Percentiles rank a stretch among this genome's conserved stretches.
Evolutionary conservation across 1,139 yeast genomes (phyloP).

Genomic region (Scheffersomyces insectosa): DNA sequence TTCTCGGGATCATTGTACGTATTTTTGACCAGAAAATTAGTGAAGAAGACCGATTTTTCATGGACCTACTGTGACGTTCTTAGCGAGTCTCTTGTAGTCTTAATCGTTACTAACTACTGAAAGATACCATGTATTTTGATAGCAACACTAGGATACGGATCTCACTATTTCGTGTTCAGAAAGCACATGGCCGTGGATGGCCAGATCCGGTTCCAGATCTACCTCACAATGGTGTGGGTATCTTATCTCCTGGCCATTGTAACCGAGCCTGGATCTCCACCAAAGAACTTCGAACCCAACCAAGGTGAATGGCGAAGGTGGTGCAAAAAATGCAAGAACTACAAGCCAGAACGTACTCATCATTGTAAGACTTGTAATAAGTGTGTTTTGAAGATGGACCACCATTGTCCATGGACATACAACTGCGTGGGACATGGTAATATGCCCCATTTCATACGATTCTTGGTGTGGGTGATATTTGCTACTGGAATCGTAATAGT

Average conservation of each 20-base stretch:
- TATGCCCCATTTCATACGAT: slow-evolving; percentile 81
- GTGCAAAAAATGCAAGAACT: slow-evolving; percentile 64
- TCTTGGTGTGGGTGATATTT: slow-evolving; percentile 65
- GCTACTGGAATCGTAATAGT: slow-evolving; percentile 53
- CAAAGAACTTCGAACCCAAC: slow-evolving; percentile 35
- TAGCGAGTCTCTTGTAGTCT: neutral
- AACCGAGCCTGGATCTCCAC: slow-evolving; percentile 62
- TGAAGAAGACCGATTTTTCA: too few relatives aligned
- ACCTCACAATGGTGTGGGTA: slow-evolving; percentile 65
- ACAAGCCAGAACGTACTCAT: slow-evolving; percentile 77
- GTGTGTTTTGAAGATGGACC: slow-evolving; percentile 82
- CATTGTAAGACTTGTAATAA: slow-evolving; percentile 66
- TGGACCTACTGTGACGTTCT: slow-evolving; percentile 1
- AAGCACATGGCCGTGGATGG: slow-evolving; percentile 38
- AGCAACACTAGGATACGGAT: slow-evolving; percentile 60
- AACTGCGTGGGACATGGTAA: slow-evolving; percentile 82
- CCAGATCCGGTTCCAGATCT: slow-evolving; percentile 52
- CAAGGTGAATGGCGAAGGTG: slow-evolving; percentile 53
- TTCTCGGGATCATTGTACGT: slow-evolving; percentile 56
- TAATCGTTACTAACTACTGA: slow-evolving; percentile 14
- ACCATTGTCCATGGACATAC: slow-evolving; percentile 84
- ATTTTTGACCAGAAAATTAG: neutral
- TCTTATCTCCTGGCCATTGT: slow-evolving; percentile 63
- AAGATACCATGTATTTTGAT: slow-evolving; percentile 70
- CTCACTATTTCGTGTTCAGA: slow-evolving; percentile 58